These are phyloP conservation scores for Fagopyrum tataricum DNA, from an alignment of 148 eudicot genomes.

Conservation along the genomic window DNA sequence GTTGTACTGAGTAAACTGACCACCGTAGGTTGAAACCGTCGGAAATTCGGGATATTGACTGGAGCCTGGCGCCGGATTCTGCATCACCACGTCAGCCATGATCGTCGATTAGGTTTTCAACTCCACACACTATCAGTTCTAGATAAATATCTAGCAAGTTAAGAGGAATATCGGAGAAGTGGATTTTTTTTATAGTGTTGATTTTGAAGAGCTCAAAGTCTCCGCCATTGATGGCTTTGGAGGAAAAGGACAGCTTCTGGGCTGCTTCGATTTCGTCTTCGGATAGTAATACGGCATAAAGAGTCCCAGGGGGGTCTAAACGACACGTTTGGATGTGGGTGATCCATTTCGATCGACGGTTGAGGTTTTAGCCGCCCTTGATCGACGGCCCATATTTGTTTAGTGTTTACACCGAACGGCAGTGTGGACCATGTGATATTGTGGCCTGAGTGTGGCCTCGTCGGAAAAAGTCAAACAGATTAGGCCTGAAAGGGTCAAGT, in stretches of 20 bases:
- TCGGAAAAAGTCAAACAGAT: neutral
- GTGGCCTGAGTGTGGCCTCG: neutral
- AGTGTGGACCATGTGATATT: neutral
- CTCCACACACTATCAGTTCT: neutral
- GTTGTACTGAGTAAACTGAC: conserved; percentile 65
- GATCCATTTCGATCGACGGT: neutral
- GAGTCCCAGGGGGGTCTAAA: neutral
- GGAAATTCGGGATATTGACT: conserved; percentile 54
- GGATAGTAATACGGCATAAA: neutral
- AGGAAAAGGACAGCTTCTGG: neutral
- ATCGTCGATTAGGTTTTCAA: neutral
- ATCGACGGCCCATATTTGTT: neutral
- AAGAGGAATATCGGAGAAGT: neutral
- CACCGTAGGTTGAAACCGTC: conserved; percentile 50
- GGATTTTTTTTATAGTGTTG: neutral
- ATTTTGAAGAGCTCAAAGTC: neutral
- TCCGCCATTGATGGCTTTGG: neutral
- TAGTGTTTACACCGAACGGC: neutral
- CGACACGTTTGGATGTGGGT: conserved; percentile 7
- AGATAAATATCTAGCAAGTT: neutral
- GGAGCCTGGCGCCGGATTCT: conserved; percentile 16
- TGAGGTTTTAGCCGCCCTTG: neutral
- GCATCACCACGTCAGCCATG: conserved; percentile 18
- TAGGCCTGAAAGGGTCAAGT: neutral
- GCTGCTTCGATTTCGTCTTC: neutral